Conservation (phyloP, 208 protist genomes). For the Acanthamoeba culbertsoni region DNA sequence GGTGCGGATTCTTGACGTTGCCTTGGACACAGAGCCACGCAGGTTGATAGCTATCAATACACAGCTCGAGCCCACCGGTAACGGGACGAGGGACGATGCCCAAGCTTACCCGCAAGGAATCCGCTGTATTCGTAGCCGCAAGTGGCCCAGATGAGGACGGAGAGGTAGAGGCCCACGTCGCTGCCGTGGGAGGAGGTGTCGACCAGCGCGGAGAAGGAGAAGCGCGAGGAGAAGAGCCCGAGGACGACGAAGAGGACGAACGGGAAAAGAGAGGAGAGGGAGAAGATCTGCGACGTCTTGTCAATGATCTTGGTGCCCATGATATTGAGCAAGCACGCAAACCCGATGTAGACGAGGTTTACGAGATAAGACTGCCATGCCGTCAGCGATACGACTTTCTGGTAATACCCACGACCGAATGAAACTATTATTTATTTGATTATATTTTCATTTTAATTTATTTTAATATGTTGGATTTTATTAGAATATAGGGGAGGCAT, state of each 20-base stretch:
- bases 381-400: neutral
- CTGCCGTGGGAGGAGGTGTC: neutral
- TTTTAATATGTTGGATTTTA: no score
- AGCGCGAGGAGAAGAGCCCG: constrained; percentile 4
- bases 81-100: neutral
- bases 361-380: constrained; percentile 8
- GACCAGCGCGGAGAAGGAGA: neutral
- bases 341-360: neutral
- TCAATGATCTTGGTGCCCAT: constrained; percentile 9
- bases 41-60: no score
- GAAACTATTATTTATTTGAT: no score
- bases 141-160: constrained; percentile 36
- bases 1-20: constrained; percentile 6
- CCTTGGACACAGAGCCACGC: neutral
- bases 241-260: constrained; percentile 36
- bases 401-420: no score
- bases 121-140: constrained; percentile 46
- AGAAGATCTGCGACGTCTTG: constrained; percentile 11
- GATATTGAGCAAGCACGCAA: constrained; percentile 6
- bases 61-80: neutral
- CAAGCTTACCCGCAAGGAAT: neutral
- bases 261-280: neutral
- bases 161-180: constrained; percentile 10
- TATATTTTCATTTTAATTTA: neutral
- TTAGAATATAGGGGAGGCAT: no score